These are phyloP conservation scores for Phytophthora ramorum DNA, from an alignment of 352 stramenopile genomes.

Conservation along the genomic window DNA sequence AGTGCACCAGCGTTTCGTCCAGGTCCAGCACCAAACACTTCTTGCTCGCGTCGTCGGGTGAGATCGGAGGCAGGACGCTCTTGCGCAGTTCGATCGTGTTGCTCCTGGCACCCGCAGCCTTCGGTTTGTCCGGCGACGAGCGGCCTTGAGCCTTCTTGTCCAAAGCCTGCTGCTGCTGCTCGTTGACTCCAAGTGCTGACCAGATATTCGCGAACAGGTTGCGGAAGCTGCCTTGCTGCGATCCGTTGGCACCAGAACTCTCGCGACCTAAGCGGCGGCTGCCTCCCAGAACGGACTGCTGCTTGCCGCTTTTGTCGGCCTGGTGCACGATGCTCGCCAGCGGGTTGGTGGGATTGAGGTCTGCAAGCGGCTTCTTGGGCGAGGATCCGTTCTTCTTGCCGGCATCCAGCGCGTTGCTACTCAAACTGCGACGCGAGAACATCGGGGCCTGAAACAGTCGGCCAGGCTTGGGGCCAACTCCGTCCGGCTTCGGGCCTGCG, in stretches of 20 bases:
- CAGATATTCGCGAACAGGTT: conserved; percentile 80
- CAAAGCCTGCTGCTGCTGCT: conserved; percentile 59
- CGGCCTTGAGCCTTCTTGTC: conserved; percentile 37
- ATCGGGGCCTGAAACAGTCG: conserved; percentile 66
- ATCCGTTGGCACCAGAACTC: conserved; percentile 25
- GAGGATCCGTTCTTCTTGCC: conserved; percentile 31
- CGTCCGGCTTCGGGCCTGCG: conserved; percentile 30
- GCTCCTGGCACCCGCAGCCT: conserved; percentile 25
- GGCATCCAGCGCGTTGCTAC: conserved; percentile 48
- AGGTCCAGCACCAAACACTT: conserved; percentile 96
- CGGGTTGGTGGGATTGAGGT: conserved; percentile 47
- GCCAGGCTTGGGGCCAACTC: conserved; percentile 28
- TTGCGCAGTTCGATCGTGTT: conserved; percentile 61
- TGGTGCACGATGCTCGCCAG: conserved; percentile 77
- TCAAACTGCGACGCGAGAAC: conserved; percentile 73
- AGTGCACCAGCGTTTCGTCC: conserved; percentile 98
- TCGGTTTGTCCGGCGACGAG: conserved; percentile 30
- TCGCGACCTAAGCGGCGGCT: conserved; percentile 34
- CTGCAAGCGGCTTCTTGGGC: conserved; percentile 47
- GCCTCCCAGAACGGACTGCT: conserved; percentile 38
- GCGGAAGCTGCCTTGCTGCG: conserved; percentile 58
- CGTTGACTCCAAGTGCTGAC: conserved; percentile 63
- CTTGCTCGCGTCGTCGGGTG: conserved; percentile 67
- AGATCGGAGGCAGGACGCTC: conserved; percentile 57
- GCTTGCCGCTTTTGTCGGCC: conserved; percentile 67